Conservation (phyloP, 768 basidiomycete species). For the Coprinopsis strossmayeri region DNA sequence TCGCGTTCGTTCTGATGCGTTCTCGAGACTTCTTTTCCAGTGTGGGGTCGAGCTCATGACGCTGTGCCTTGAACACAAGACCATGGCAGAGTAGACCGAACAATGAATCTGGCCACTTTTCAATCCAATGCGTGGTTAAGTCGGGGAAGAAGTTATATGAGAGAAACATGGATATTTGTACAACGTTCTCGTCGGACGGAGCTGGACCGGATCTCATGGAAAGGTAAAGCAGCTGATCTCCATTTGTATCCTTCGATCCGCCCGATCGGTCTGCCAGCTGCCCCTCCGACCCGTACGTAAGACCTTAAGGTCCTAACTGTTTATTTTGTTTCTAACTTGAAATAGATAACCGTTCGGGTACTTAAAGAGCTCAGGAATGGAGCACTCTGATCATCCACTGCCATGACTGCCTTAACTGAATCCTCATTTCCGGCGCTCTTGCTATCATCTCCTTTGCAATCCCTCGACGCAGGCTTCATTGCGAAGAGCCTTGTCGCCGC, state of each 20-base stretch:
- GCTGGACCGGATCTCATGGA: slow-evolving; percentile 20
- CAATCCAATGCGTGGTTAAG: too few species aligned
- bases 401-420: neutral
- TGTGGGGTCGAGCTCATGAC: neutral
- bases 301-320: neutral
- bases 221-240: neutral
- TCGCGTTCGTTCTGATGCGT: neutral
- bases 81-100: too few species aligned
- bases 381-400: neutral
- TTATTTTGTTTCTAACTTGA: slow-evolving; percentile 1
- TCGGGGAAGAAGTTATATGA: too few species aligned
- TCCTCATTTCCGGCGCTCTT: slow-evolving; percentile 2
- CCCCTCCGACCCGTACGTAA: neutral
- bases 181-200: neutral
- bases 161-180: too few species aligned
- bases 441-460: neutral
- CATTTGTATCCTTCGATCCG: slow-evolving; percentile 1
- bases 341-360: slow-evolving; percentile 3
- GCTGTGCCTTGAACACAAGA: too few species aligned
- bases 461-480: neutral
- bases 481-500: slow-evolving; percentile 16
- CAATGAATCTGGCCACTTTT: too few species aligned
- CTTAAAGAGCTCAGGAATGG: slow-evolving; percentile 6
- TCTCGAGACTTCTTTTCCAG: neutral
- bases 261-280: neutral